These are phyloP conservation scores for Hemerocallis citrina DNA, from an alignment of 106 monocot genomes.

Conservation along the genomic window DNA sequence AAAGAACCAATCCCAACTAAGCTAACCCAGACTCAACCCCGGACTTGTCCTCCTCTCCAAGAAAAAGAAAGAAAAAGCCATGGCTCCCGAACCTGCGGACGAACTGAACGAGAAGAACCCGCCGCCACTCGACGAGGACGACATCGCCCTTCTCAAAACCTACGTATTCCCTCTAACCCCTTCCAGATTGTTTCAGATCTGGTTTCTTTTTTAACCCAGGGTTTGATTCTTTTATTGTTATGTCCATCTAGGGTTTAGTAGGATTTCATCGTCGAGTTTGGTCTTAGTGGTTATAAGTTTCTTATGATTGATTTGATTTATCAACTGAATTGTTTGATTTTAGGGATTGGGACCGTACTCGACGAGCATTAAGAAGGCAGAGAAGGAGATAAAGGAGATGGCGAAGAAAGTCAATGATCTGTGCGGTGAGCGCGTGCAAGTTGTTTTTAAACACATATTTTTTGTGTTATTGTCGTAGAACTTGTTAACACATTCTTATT, in stretches of 20 bases:
- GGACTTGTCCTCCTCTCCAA: no score
- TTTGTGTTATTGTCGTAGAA: no score
- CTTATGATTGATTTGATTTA: neutral
- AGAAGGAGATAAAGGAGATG: constrained; percentile 95
- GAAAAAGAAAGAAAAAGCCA: constrained; percentile 12
- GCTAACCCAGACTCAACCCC: no score
- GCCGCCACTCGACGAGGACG: constrained; percentile 88
- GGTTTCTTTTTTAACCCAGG: neutral
- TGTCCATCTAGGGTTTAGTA: neutral
- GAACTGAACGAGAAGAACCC: constrained; percentile 83
- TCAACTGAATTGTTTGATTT: neutral
- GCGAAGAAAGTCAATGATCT: constrained; percentile 94
- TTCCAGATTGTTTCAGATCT: neutral
- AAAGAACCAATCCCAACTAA: no score
- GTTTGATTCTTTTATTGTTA: neutral
- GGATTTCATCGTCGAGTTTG: neutral
- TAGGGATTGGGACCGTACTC: constrained; percentile 97
- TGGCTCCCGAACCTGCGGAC: constrained; percentile 74
- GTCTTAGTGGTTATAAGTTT: neutral
- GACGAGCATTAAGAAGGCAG: constrained; percentile 63
- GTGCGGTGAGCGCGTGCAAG: constrained; percentile 63
- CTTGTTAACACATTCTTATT: no score
- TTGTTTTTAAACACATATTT: no score
- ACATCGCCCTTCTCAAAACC: constrained; percentile 95
- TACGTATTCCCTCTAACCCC: constrained; percentile 25